Conservation (phyloP, 2,329 filamentous ascomycete species). For the Incumbomyces delicatus region DNA sequence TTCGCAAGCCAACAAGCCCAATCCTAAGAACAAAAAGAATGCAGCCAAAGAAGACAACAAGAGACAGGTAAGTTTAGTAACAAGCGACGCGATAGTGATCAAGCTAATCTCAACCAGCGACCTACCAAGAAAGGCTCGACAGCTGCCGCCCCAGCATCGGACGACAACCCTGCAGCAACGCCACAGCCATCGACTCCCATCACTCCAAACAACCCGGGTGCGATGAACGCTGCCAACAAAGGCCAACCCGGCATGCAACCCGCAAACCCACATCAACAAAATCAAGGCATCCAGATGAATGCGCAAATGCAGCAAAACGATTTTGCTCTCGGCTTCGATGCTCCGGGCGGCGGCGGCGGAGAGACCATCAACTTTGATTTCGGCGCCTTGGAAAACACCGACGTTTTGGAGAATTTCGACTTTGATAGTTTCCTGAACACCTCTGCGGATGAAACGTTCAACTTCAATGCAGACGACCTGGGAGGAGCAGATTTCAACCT, state of each 20-base stretch:
- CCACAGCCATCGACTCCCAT: constrained; percentile 42
- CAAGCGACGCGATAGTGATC: constrained; percentile 1
- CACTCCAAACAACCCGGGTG: constrained; percentile 37
- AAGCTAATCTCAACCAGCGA: constrained; percentile 21
- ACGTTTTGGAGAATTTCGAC: constrained; percentile 48
- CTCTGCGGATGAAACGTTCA: constrained; percentile 36
- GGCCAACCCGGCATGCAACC: constrained; percentile 23
- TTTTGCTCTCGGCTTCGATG: constrained; percentile 12
- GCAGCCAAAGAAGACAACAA: constrained; percentile 36
- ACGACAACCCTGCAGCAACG: constrained; percentile 38
- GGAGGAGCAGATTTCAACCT: constrained; percentile 30
- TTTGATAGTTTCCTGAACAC: constrained; percentile 59
- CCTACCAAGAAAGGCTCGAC: constrained; percentile 34
- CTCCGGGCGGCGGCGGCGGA: constrained; percentile 11
- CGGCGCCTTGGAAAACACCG: constrained; percentile 35
- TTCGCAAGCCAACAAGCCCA: constrained; percentile 48
- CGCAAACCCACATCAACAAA: constrained; percentile 25
- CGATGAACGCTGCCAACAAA: constrained; percentile 31
- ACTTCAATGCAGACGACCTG: constrained; percentile 34
- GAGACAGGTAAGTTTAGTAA: constrained; percentile 38
- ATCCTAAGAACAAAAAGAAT: constrained; percentile 50
- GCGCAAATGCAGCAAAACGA: constrained; percentile 21
- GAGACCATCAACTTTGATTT: constrained; percentile 26
- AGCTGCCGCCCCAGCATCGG: constrained; percentile 34
- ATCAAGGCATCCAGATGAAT: constrained; percentile 20